phyloP scores from a whole-genome alignment of 225 moss, liverwort and hornwort genomes.

The Polytrichum commune region DNA sequence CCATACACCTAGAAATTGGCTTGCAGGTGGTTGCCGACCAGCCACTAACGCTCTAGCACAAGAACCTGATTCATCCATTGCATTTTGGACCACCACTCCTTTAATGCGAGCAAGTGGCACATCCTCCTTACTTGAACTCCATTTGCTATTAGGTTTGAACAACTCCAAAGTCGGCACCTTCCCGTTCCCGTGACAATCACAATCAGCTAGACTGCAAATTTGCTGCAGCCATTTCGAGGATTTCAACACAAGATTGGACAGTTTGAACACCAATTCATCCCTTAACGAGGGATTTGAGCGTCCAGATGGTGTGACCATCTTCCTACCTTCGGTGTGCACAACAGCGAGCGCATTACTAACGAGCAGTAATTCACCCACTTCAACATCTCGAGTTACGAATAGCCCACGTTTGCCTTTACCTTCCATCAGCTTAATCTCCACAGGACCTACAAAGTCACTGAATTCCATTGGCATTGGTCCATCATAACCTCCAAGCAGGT shows the following conservation, averaged over 20 bases:
- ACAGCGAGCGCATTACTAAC: conserved; percentile 81
- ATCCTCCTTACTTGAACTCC: conserved; percentile 43
- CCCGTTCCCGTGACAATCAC: conserved; percentile 58
- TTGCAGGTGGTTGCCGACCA: conserved; percentile 30
- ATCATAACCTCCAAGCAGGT: conserved; percentile 40
- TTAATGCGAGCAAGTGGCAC: conserved; percentile 39
- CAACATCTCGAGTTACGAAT: conserved; percentile 66
- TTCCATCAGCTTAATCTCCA: conserved; percentile 64
- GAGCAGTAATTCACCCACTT: conserved; percentile 76
- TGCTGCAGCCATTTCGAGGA: conserved; percentile 55
- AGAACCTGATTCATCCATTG: conserved; percentile 55
- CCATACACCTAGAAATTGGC: conserved; percentile 64
- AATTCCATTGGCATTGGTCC: conserved; percentile 46
- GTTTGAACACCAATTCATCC: conserved; percentile 50
- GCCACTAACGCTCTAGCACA: conserved; percentile 39
- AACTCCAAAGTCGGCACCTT: conserved; percentile 50
- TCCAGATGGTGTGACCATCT: conserved; percentile 41
- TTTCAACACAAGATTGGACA: conserved; percentile 48
- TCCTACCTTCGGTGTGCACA: conserved; percentile 37
- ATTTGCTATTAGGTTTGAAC: conserved; percentile 53
- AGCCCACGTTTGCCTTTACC: conserved; percentile 68
- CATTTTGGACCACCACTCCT: conserved; percentile 52
- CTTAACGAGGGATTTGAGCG: conserved; percentile 40
- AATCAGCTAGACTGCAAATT: conserved; percentile 47
- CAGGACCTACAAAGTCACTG: conserved; percentile 77